Evolutionary conservation across 345 rosid species (phyloP), one percentile per base, ranked within the genome.

Genomic region (Sisymbrium irio): DNA sequence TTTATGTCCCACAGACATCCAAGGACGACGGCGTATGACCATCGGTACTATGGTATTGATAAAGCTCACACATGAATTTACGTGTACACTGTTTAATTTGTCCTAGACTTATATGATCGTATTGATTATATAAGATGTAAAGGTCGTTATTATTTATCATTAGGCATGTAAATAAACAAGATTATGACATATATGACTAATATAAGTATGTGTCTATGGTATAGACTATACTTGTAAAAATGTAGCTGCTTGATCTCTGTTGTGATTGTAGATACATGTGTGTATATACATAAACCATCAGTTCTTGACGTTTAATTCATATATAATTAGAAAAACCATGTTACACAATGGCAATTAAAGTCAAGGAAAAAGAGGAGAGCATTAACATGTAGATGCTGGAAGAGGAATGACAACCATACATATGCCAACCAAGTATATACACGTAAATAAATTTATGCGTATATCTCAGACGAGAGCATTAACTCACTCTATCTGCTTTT

Each of bases 371-470:
- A 39, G 7, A 9, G 14, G 40, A 54, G 50, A 39, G 72, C 62
- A 67, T 18, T 53, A 67, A 39, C 72, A 40, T 53, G 51, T 39
- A 15, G 17, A 53, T 67, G 62, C 50, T 67, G 62, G 62, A 67
- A 67, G 65, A 69, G 56, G 10, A 69, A 57, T 70, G 33, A 5
- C 46, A 58, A 33, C 46, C 46, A 47, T 47, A 22, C 25, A 22
- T 1, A 1, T 22, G 54, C 13, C 54, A 47, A 19, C 54, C 18
- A 35, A 42, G 7, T n/a, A 58, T 19, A 54, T 25, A 15, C 9
- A 67, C 37, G 15, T 55, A 10, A 12, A 18, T 55, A 10, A 12
- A 18, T 19, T 28, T 69, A 18, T 32, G 20, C 44, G 22, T 55
- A 44, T 30, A 18, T 68, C 54, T 58, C 47, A 69, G 46, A 58